phyloP scores from a whole-genome alignment of 441 rosid genomes.

The Raphanus hybrid region DNA sequence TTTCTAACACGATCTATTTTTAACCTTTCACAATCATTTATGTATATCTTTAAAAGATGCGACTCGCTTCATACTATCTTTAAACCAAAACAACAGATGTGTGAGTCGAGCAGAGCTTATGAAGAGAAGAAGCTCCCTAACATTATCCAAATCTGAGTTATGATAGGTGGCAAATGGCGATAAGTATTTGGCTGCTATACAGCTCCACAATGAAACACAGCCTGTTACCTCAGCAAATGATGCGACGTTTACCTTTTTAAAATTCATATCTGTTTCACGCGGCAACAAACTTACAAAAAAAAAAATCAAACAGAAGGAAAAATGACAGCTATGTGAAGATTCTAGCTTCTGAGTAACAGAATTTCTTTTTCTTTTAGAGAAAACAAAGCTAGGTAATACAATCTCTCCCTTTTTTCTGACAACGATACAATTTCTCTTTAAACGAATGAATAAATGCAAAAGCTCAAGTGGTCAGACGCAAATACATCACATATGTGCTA shows the following conservation, averaged over 20 bases:
- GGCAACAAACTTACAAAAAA: not conserved
- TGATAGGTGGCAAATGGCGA: constrained; percentile 32
- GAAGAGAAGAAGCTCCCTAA: not conserved
- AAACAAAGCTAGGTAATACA: constrained; percentile 32
- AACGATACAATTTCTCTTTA: not conserved
- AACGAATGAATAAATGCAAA: constrained; percentile 46
- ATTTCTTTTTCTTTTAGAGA: not conserved
- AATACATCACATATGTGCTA: constrained; percentile 34
- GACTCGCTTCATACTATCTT: not conserved
- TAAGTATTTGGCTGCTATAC: constrained; percentile 24
- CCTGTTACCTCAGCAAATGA: constrained; percentile 34
- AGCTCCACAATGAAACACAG: constrained; percentile 29
- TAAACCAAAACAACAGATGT: not conserved
- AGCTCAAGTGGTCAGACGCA: constrained; percentile 37
- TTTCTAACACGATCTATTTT: no score
- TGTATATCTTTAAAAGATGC: no score
- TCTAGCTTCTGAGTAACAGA: not conserved
- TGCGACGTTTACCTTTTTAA: constrained; percentile 10
- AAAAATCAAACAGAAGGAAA: not conserved
- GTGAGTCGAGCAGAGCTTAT: constrained; percentile 25
- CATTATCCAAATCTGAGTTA: constrained; percentile 26
- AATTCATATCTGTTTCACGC: constrained; percentile 22
- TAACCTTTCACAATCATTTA: not conserved
- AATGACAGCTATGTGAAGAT: not conserved
- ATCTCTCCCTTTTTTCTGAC: not conserved